Evolutionary conservation across 108 stramenopile genomes (phyloP), one percentile per base, ranked within the genome.

Genomic region (Conticribra weissflogii): DNA sequence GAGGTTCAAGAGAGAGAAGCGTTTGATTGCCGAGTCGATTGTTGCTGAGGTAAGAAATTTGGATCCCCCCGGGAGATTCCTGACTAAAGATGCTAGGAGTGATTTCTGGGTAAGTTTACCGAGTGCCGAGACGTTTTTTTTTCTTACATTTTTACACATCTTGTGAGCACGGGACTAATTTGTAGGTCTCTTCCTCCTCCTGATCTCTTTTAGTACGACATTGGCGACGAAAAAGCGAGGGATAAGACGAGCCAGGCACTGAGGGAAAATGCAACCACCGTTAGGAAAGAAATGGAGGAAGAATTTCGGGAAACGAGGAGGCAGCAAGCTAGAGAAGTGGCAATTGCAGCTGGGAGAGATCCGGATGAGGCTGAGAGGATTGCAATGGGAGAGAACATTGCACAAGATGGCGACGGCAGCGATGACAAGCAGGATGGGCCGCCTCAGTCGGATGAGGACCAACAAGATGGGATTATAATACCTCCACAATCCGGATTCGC

Each of bases 41-140:
- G 88, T 95, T 3, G 50, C 81, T n/a, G 72, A 73, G 28, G 81
- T 95, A 51, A 68, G 83, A 23, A 72, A 72, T 17, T 67, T 90
- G 51, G 69, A 85, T 63, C 93, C 93, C 3, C 93, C 93, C n/a
- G 94, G 94, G 3, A 76, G 94, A 16, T 95, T 95, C 57, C 71
- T 95, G 32, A 83, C 83, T 48, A 74, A 83, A 61, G 83, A 91
- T 19, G 32, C 59, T 4, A 78, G 70, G 19, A 71, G 68, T 21
- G 85, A 81, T 7, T 55, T 33, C n/a, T 91, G 88, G 88, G n/a
- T n/a, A n/a, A n/a, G n/a, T n/a, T n/a, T n/a, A n/a, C n/a, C n/a
- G n/a, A n/a, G n/a, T n/a, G n/a, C n/a, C n/a, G n/a, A n/a, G n/a
- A n/a, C n/a, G n/a, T n/a, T n/a, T n/a, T n/a, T n/a, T n/a, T n/a